A percentile compares a stretch with the other conserved stretches of the same genome.
Evolutionary conservation across 2,329 filamentous ascomycete species (phyloP).

Genomic region (Xylaria digitata): DNA sequence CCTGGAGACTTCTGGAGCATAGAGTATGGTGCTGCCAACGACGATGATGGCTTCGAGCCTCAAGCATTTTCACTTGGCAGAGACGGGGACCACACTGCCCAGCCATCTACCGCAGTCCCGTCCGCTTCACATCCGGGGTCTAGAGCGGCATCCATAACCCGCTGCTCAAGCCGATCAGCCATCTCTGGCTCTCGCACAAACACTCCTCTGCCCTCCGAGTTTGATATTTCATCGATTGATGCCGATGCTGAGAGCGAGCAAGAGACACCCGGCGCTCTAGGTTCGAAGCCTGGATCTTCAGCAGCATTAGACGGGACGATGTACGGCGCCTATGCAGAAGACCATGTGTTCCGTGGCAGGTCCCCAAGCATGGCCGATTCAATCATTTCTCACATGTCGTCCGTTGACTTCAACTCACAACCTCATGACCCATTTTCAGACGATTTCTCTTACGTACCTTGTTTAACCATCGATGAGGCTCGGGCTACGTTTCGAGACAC

Average conservation of each 20-base stretch:
- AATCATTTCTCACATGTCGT: conserved; percentile 76
- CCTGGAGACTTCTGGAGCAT: conserved; percentile 82
- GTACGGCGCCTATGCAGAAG: conserved; percentile 75
- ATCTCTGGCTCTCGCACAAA: conserved; percentile 54
- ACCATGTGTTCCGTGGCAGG: conserved; percentile 70
- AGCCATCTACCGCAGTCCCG: conserved; percentile 38
- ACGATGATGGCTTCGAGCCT: conserved; percentile 58
- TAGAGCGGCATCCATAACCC: conserved; percentile 58
- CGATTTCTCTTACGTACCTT: conserved; percentile 92
- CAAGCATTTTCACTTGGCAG: conserved; percentile 42
- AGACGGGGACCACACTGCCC: conserved; percentile 39
- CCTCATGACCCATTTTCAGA: conserved; percentile 78
- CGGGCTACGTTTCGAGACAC: conserved; percentile 91
- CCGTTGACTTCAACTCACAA: conserved; percentile 67
- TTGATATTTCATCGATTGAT: conserved; percentile 49
- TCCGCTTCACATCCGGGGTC: conserved; percentile 43
- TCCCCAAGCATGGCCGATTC: conserved; percentile 86
- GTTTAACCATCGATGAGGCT: conserved; percentile 86
- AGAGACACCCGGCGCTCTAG: conserved; percentile 64
- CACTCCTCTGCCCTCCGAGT: conserved; percentile 51
- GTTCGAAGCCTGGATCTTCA: conserved; percentile 63
- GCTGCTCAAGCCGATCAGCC: conserved; percentile 61
- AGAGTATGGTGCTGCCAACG: conserved; percentile 76
- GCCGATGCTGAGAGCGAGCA: conserved; percentile 62
- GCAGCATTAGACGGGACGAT: conserved; percentile 80